Percentiles rank a stretch among this genome's conserved stretches.
Conservation (phyloP, 495 filamentous ascomycete genomes). For the Aspergillus kassunensis region DNA sequence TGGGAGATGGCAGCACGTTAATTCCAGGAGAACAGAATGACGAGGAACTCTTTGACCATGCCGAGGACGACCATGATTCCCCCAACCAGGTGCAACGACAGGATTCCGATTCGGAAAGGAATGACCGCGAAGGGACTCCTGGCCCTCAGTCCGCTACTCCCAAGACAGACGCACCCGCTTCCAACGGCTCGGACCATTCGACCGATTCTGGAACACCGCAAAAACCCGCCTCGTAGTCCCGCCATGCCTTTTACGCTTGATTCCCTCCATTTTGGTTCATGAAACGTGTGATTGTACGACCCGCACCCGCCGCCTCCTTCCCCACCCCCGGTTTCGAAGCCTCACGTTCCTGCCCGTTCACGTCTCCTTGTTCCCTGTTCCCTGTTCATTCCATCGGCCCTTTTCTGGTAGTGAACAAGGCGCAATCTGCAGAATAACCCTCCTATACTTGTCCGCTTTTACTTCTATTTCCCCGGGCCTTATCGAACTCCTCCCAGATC, state of each 20-base stretch:
- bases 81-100: conserved; percentile 52
- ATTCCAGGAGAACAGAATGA: conserved; percentile 75
- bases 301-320: conserved; percentile 8
- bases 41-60: conserved; percentile 84
- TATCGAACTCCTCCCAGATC: neutral
- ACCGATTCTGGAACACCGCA: conserved; percentile 29
- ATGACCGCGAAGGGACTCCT: conserved; percentile 56
- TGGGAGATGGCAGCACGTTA: conserved; percentile 91
- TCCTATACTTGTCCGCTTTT: neutral
- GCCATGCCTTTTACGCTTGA: conserved; percentile 10
- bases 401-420: neutral
- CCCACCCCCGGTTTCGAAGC: conserved; percentile 4
- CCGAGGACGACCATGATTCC: conserved; percentile 75
- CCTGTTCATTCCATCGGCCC: neutral
- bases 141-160: conserved; percentile 38
- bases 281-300: conserved; percentile 26
- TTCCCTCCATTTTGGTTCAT: conserved; percentile 22
- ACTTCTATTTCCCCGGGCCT: neutral
- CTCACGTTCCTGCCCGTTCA: conserved; percentile 9
- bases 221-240: conserved; percentile 29
- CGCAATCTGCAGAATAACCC: conserved; percentile 1
- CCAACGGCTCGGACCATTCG: conserved; percentile 46
- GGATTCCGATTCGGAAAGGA: conserved; percentile 33
- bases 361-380: neutral
- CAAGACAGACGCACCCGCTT: conserved; percentile 19